Evolutionary conservation across 164 flowering plant genomes (phyloP).

Genomic region (Aristolochia contorta): DNA sequence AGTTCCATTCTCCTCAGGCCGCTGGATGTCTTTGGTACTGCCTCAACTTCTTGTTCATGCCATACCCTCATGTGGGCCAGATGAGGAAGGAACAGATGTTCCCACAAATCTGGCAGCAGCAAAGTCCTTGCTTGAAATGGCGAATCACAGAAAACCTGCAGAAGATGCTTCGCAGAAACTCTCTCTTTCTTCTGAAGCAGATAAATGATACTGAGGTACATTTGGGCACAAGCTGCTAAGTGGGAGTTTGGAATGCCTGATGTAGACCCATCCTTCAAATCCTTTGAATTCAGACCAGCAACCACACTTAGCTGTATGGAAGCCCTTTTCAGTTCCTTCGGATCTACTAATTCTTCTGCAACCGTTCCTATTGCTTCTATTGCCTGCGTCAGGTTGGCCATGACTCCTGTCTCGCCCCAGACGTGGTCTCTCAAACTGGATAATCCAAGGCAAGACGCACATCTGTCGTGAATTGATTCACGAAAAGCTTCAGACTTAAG

Average conservation of each 20-base stretch:
- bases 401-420: slow-evolving; percentile 25
- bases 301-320: slow-evolving; percentile 50
- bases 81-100: slow-evolving; percentile 49
- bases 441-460: slow-evolving; percentile 39
- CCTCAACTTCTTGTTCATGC: slow-evolving; percentile 52
- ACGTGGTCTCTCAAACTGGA: slow-evolving; percentile 19
- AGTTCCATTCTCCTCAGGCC: slow-evolving; percentile 36
- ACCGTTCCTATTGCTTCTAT: slow-evolving; percentile 42
- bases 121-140: slow-evolving; percentile 48
- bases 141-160: slow-evolving; percentile 65
- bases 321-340: slow-evolving; percentile 50
- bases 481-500: slow-evolving; percentile 41
- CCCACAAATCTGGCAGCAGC: slow-evolving; percentile 64
- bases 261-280: slow-evolving; percentile 46
- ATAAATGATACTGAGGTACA: slow-evolving; percentile 59
- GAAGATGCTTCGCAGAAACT: slow-evolving; percentile 52
- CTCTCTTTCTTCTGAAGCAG: slow-evolving; percentile 55
- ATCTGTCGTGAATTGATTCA: slow-evolving; percentile 23
- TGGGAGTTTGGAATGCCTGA: slow-evolving; percentile 48
- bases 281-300: slow-evolving; percentile 47
- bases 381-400: slow-evolving; percentile 48
- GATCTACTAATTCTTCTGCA: slow-evolving; percentile 27
- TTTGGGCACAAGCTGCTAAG: slow-evolving; percentile 73
- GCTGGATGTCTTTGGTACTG: slow-evolving; percentile 28
- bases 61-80: slow-evolving; percentile 50